Base-by-base conservation (phyloP, 495 filamentous ascomycete species). In the Terfezia boudieri region DNA sequence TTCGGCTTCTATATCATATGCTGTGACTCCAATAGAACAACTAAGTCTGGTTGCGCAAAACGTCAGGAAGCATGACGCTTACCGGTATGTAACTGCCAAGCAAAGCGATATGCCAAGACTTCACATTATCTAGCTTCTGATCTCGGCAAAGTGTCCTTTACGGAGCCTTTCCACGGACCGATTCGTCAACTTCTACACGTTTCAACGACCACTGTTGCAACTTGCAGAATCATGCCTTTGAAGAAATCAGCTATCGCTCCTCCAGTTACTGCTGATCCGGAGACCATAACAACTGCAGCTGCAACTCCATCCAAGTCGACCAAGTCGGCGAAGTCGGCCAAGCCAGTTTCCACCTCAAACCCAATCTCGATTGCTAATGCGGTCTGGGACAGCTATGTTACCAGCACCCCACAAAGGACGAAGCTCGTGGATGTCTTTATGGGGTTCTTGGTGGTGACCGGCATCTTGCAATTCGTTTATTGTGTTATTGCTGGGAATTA, bases 391-490 rank as follows among this genome's bases (percentile, higher is more conserved):
- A 78, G 84, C 61, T 98, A 98, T 68, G 63, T 77, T 23, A 68
- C 81, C 49, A 72, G 73, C 51, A 96, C 90, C 26, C 80, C 89
- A 56, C 86, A 92, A 74, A 80, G 89, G 37, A 87, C 84, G 49
- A 86, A 93, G 73, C 77, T 99, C 57, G 71, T 96, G 36, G 90
- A 99, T 69, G 76, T 74, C 16, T 99, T 96, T 69, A 81, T 96
- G 82, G 81, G 66, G 3, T 99, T 95, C 64, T 69, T 99, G 57
- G 81, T 88, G 20, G 75, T 82, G 6, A 82, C 88, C 9, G 90
- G 87, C 48, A 84, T 73, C 11, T 65, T 96, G 65, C 90, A 99
- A 68, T 96, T 99, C 67, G 71, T 81, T 50, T 99, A 99, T 66
- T 95, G 88, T 66, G 73, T 94, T 41, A 61, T 96, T 60, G 87